Evolutionary conservation across 768 basidiomycete genomes (phyloP), one percentile per base, ranked within the genome.

Genomic region (Ramaria rubella): DNA sequence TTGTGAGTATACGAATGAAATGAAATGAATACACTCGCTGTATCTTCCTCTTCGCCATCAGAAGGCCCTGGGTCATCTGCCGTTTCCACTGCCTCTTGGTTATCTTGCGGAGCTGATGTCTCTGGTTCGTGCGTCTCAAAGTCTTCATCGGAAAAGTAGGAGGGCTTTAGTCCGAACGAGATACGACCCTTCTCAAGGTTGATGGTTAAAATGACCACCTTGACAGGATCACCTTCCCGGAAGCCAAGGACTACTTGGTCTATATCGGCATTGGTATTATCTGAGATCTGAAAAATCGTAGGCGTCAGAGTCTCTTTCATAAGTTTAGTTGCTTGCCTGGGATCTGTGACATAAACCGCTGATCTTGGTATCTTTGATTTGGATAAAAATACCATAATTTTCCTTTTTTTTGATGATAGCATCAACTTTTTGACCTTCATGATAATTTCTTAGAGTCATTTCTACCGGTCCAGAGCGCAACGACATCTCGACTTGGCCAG

Each of bases 341-440:
- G 91, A 90, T 69, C 93, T 94, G 69, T 98, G 95, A 68, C 95
- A 99, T 11, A 99, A 77, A 5, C 95, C 95, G 59, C 79, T 84
- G 49, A 97, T 74, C 65, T 86, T 88, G 0, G 90, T 86, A 17
- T 81, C 86, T n/a, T 87, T 81, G 34, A 98, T 86, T 66, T 85
- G 81, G 57, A 99, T 81, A 72, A 98, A 97, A n/a, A 96, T 75
- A 14, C 95, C 95, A 61, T 91, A 98, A 40, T 82, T 79, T 69
- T 94, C 91, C 11, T 94, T 76, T 60, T 80, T 83, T 69, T 88
- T 92, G 56, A 98, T 81, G 24, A 75, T 73, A 5, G 89, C 92
- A 33, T 81, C 76, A 30, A 96, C 77, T 64, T 89, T 93, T 65
- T 94, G 86, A 38, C 90, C 94, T 62, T 83, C 81, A 31, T 75